These are phyloP conservation scores for Sporothrix phasma DNA, from an alignment of 2,329 filamentous ascomycete genomes.

Conservation along the genomic window DNA sequence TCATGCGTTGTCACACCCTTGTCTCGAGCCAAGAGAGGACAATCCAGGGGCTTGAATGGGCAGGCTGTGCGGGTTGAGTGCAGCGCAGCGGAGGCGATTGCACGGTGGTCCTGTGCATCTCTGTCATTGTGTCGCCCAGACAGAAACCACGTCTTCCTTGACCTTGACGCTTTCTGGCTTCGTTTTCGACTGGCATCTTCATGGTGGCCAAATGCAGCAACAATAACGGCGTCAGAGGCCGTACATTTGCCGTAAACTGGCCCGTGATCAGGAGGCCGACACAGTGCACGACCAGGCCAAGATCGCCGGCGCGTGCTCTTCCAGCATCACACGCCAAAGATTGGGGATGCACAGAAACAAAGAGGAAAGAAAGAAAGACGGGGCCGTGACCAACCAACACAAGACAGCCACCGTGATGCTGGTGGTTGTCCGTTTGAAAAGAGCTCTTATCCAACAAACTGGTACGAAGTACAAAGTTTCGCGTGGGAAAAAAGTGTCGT, in stretches of 20 bases:
- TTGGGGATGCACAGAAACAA: not conserved
- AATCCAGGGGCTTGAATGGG: constrained; percentile 1
- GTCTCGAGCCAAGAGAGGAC: not conserved
- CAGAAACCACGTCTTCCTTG: not conserved
- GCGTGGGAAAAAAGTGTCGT: not conserved
- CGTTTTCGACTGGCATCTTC: not conserved
- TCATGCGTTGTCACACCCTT: constrained; percentile 2
- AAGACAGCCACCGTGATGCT: not conserved
- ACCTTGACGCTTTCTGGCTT: not conserved
- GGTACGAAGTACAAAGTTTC: too few relatives aligned
- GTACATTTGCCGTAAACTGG: not conserved
- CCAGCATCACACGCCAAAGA: not conserved
- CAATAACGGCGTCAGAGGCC: not conserved
- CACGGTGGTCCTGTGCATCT: not conserved
- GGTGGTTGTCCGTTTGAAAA: not conserved
- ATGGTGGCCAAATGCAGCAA: not conserved
- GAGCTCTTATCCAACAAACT: not conserved
- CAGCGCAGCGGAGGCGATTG: not conserved
- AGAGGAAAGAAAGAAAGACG: not conserved
- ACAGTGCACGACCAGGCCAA: not conserved
- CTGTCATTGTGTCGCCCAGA: not conserved
- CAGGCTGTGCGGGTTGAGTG: not conserved
- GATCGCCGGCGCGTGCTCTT: not conserved
- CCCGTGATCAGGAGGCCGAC: not conserved
- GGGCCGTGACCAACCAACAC: not conserved